phyloP scores from a whole-genome alignment of 768 basidiomycete genomes.

The Rhodosporidiobolus sp. region DNA sequence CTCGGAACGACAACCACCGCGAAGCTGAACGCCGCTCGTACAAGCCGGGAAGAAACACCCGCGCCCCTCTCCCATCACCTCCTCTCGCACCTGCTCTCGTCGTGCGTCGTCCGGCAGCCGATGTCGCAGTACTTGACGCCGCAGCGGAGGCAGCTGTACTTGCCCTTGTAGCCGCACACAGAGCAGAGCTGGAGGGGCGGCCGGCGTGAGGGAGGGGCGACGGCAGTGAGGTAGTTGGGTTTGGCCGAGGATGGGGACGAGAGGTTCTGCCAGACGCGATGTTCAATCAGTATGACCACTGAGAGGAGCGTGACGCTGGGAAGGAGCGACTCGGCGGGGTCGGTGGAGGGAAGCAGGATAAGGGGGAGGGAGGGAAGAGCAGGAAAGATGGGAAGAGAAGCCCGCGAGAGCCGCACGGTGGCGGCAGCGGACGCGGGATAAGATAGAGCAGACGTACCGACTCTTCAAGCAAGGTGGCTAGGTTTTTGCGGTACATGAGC shows the following conservation, averaged over 20 bases:
- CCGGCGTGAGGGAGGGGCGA: constrained; percentile 59
- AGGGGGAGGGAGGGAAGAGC: not conserved
- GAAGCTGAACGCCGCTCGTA: too few species aligned
- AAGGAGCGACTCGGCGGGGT: not conserved
- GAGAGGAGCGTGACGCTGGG: not conserved
- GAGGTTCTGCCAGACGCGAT: constrained; percentile 10
- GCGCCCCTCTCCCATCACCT: not conserved
- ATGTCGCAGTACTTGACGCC: constrained; percentile 71
- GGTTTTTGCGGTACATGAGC: constrained; percentile 75
- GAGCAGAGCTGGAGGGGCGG: constrained; percentile 73
- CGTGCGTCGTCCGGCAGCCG: constrained; percentile 69
- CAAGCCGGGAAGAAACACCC: too few species aligned
- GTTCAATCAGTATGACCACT: too few species aligned
- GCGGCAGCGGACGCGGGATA: too few species aligned
- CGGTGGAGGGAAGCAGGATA: not conserved
- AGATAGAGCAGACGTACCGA: constrained; percentile 57
- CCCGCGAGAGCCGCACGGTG: too few species aligned
- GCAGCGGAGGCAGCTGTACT: constrained; percentile 72
- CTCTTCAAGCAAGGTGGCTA: constrained; percentile 70
- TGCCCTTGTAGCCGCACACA: constrained; percentile 82
- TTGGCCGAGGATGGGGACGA: constrained; percentile 50
- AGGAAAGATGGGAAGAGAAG: not conserved
- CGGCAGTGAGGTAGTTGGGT: constrained; percentile 71
- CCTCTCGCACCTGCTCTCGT: constrained; percentile 74
- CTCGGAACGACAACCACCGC: too few species aligned